Evolutionary conservation across 495 filamentous ascomycete species (phyloP).

Genomic region (Neurospora sublineolata): DNA sequence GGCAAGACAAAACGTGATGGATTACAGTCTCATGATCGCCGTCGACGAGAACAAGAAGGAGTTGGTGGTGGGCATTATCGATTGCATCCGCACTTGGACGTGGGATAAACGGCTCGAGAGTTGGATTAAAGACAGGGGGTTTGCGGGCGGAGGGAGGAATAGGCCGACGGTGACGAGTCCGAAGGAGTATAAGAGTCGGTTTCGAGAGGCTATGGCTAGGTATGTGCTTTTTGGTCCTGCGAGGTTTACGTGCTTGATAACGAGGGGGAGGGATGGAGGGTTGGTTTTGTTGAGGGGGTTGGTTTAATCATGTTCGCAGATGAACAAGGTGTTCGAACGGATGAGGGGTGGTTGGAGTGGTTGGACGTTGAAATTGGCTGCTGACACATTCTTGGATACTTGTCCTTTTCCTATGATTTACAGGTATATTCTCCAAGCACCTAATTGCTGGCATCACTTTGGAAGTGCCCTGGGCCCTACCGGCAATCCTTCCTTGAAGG

Average conservation of each 20-base stretch:
- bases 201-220: slow-evolving; percentile 91
- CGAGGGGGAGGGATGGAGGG: neutral
- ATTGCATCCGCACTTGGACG: slow-evolving; percentile 96
- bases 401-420: neutral
- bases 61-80: slow-evolving; percentile 93
- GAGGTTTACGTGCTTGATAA: neutral
- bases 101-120: slow-evolving; percentile 99
- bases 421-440: slow-evolving; percentile 40
- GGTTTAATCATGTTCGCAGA: neutral
- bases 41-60: slow-evolving; percentile 84
- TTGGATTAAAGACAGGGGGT: slow-evolving; percentile 95
- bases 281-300: neutral
- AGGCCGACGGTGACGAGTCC: slow-evolving; percentile 92
- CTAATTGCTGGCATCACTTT: slow-evolving; percentile 40
- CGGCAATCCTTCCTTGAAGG: neutral
- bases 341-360: neutral
- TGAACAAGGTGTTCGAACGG: neutral
- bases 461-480: slow-evolving; percentile 1
- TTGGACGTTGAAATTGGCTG: neutral
- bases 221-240: slow-evolving; percentile 50
- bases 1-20: slow-evolving; percentile 90
- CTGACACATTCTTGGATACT: neutral
- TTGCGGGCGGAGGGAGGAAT: slow-evolving; percentile 74
- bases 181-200: slow-evolving; percentile 92
- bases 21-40: slow-evolving; percentile 97